phyloP scores from a whole-genome alignment of 345 rosid genomes.

The Nephelium lappaceum region DNA sequence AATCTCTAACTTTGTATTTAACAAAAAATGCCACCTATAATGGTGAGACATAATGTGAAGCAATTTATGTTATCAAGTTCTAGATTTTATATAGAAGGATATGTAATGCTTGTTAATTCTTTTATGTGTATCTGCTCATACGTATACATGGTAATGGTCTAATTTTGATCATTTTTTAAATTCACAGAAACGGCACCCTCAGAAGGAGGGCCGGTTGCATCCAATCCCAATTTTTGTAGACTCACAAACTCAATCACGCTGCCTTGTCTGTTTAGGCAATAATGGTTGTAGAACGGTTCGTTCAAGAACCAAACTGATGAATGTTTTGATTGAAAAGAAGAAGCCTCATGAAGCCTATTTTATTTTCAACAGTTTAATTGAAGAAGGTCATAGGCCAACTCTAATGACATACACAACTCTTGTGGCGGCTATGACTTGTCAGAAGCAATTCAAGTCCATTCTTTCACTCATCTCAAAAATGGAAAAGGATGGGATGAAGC shows the following conservation, averaged over 20 bases:
- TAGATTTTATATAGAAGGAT: background rate
- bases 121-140: background rate
- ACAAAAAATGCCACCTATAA: background rate
- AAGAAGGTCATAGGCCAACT: constrained; percentile 87
- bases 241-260: constrained; percentile 36
- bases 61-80: background rate
- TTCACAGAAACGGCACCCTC: constrained; percentile 41
- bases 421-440: constrained; percentile 68
- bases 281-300: constrained; percentile 67
- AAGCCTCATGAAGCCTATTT: constrained; percentile 80
- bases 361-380: constrained; percentile 61
- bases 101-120: background rate
- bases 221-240: constrained; percentile 34
- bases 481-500: constrained; percentile 74
- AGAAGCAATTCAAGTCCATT: constrained; percentile 65
- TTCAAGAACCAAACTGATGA: constrained; percentile 93
- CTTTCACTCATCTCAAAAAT: constrained; percentile 58
- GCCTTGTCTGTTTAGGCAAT: constrained; percentile 64
- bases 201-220: constrained; percentile 37
- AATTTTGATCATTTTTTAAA: constrained; percentile 14
- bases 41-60: background rate
- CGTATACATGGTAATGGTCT: background rate
- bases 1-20: background rate
- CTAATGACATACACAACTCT: constrained; percentile 83
- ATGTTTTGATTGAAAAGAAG: constrained; percentile 59